Base-by-base conservation (phyloP, 1,139 yeast species). In the Scheffersomyces cryptocercus region DNA sequence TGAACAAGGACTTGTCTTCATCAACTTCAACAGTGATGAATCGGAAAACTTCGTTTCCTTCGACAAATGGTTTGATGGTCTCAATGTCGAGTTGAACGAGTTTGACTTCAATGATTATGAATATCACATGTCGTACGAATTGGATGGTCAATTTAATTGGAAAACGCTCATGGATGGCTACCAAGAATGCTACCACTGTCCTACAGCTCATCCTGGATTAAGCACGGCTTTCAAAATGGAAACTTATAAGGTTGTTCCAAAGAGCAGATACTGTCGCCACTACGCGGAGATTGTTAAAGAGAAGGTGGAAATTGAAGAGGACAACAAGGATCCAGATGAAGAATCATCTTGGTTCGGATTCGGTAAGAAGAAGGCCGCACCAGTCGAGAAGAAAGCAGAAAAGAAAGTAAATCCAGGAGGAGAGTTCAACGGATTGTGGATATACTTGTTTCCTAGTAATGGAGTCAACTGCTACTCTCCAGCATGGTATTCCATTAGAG, bases 251-350 rank as follows among this genome's bases (percentile, higher is more conserved):
- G 85, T 81, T 45, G 82, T 76, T 20, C 84, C 84, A 44, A 79
- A 75, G 61, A 70, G 69, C 32, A 72, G 81, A 54, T 79, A 79
- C 57, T 81, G 84, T 51, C 75, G 85, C 55, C 85, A 81, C 61
- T 80, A 75, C 56, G 99, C 98, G 91, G 62, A 82, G 95, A 66
- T 78, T 87, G 65, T 86, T 85, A 51, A 88, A 84, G 70, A 88
- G 81, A 59, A 87, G 83, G 70, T 74, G 76, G 55, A 86, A 81
- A 95, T 86, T 37, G 96, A 89, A 62, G 96, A 89, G 72, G 97
- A 90, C 59, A 96, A 89, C 67, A 96, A 88, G 67, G 89, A 87
- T 37, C 88, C 79, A 41, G 66, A 67, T 34, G 66, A 67, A 39
- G 65, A 61, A 41, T 57, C 67, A 10, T 66, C 75, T 2, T 79